phyloP scores from a whole-genome alignment of 768 basidiomycete genomes.

The Hebeloma cylindrosporum region DNA sequence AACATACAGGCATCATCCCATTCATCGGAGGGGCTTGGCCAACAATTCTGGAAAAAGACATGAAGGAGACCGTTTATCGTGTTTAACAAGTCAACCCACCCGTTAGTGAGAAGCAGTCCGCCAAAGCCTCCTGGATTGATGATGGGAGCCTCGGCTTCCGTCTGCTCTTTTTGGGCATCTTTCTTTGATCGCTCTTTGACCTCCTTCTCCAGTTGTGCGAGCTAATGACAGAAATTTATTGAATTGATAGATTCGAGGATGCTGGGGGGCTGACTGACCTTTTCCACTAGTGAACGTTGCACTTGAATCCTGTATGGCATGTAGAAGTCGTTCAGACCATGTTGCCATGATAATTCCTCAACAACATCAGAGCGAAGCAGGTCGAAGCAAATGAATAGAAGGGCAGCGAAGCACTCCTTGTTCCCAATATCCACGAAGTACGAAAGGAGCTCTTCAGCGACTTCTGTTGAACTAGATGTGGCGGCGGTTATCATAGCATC shows the following conservation, averaged over 20 bases:
- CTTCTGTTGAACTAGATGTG: conserved; percentile 77
- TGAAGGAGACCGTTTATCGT: conserved; percentile 7
- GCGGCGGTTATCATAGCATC: conserved; percentile 95
- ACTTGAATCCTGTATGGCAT: conserved; percentile 96
- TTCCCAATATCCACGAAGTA: conserved; percentile 99
- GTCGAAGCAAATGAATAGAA: conserved; percentile 93
- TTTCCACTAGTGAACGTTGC: conserved; percentile 75
- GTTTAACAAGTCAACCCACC: conserved; percentile 40
- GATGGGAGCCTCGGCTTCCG: conserved; percentile 82
- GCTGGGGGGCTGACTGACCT: conserved; percentile 40
- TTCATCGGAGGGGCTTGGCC: conserved; percentile 71
- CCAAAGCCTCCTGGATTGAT: conserved; percentile 81
- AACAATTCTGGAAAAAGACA: conserved; percentile 44
- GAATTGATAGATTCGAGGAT: background rate
- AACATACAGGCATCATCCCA: conserved; percentile 66
- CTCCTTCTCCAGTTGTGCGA: conserved; percentile 83
- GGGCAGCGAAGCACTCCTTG: conserved; percentile 94
- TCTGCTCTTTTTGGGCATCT: conserved; percentile 85
- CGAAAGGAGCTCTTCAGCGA: conserved; percentile 90
- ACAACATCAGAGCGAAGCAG: conserved; percentile 91
- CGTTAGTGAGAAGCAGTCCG: conserved; percentile 70
- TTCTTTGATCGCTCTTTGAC: conserved; percentile 86
- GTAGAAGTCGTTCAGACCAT: conserved; percentile 94
- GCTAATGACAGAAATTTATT: conserved; percentile 35
- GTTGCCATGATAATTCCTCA: conserved; percentile 94